Evolutionary conservation across 2,329 filamentous ascomycete genomes (phyloP), one percentile per base, ranked within the genome.

Genomic region (Aspergillus ustus): DNA sequence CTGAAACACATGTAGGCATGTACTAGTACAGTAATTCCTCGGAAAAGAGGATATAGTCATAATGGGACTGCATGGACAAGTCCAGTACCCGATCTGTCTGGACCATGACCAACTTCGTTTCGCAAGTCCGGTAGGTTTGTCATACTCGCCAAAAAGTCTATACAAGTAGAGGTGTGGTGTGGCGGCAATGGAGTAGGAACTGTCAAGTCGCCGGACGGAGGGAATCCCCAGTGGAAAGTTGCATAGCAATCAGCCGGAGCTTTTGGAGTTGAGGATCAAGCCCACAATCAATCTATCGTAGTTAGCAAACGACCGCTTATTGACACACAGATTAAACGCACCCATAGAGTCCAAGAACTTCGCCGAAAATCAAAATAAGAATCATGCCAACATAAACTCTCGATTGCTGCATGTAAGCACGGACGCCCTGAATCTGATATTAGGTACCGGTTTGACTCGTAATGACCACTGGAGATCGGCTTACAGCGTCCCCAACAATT

Each of bases 361-460:
- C 95, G 60, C 92, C 95, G 76, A 99, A 99, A 86, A 99, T 99
- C 66, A 98, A 85, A 70, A 98, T 98, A 72, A 99, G 82, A 51
- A 99, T 94, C 95, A 98, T 98, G 78, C 95, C 95, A 53, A 99
- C 95, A 71, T 97, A 99, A 68, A 99, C 91, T 66, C 94, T 87
- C 53, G 91, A 96, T 79, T 99, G 95, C 73, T 92, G 88, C 93
- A 99, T 97, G 82, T 96, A 98, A 60, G 93, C 89, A 70, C 95
- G 89, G 57, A 98, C 94, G 63, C 95, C 87, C 84, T 87, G 45
- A 25, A 44, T 50, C 31, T 58, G 44, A 25, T 9, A 63, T 77
- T 64, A 77, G 69, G 64, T 56, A 17, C 43, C 5, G n/a, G 17
- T 17, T 46, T 25, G 19, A 25, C 15, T 52, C 25, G 19, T n/a